Conservation (phyloP, 352 stramenopile species). For the Phytophthora sansomeana region DNA sequence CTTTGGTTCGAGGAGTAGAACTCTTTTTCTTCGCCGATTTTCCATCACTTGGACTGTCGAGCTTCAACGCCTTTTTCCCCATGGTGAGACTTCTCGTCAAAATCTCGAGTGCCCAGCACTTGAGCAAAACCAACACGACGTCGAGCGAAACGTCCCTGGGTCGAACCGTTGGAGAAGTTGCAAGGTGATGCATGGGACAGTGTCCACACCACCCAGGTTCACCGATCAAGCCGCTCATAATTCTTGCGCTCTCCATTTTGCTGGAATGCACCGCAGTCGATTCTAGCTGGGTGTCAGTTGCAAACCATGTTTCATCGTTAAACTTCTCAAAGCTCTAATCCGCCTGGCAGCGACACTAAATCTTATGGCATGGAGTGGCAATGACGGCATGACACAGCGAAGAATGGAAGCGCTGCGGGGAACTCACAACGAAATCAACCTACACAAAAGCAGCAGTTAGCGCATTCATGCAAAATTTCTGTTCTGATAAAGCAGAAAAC, state of each 20-base stretch:
- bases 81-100: conserved; percentile 14
- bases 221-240: neutral
- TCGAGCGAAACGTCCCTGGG: conserved; percentile 9
- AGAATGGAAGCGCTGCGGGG: conserved; percentile 63
- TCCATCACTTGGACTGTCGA: conserved; percentile 11
- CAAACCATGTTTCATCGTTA: conserved; percentile 14
- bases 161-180: conserved; percentile 29
- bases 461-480: conserved; percentile 5
- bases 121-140: conserved; percentile 16
- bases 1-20: conserved; percentile 7
- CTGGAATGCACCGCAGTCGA: conserved; percentile 4
- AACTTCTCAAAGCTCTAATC: neutral
- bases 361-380: conserved; percentile 24
- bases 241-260: neutral
- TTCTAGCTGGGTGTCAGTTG: conserved; percentile 19
- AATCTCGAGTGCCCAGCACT: conserved; percentile 15
- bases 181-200: conserved; percentile 13
- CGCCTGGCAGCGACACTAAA: conserved; percentile 2
- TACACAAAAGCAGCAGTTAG: conserved; percentile 29
- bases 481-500: neutral
- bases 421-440: conserved; percentile 75
- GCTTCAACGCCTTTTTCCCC: conserved; percentile 28
- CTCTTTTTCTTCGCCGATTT: conserved; percentile 23
- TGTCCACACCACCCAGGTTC: neutral
- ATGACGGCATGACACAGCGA: conserved; percentile 68